Conservation (phyloP, 1,284 basidiomycete species). For the Tilletia walkeri region DNA sequence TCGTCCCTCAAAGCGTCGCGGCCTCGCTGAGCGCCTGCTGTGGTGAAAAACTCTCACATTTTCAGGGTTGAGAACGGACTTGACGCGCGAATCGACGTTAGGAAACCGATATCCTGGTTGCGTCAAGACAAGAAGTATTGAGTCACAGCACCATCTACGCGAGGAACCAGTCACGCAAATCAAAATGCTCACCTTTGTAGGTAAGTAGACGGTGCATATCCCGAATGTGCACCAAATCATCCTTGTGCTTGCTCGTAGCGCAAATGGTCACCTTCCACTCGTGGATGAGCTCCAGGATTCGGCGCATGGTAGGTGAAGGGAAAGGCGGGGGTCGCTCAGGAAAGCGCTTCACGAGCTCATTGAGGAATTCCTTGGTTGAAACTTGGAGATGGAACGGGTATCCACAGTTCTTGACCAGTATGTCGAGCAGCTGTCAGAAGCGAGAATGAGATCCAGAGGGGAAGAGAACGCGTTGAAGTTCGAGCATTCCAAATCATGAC, state of each 20-base stretch:
- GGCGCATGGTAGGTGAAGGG: conserved; percentile 87
- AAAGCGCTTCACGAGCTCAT: conserved; percentile 95
- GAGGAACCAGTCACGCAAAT: too few relatives aligned
- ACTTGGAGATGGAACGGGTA: conserved; percentile 97
- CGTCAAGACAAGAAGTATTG: background rate
- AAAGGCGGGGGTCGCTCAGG: conserved; percentile 95
- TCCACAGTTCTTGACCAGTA: conserved; percentile 89
- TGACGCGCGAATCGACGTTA: conserved; percentile 46
- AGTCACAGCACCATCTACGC: conserved; percentile 15
- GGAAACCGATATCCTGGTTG: conserved; percentile 49
- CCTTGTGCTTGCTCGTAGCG: conserved; percentile 83
- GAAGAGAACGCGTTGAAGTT: background rate
- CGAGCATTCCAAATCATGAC: background rate
- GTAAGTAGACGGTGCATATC: conserved; percentile 95
- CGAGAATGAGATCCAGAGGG: background rate
- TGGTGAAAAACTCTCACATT: conserved; percentile 22
- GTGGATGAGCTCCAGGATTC: conserved; percentile 89
- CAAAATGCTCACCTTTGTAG: conserved; percentile 70
- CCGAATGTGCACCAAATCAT: conserved; percentile 92
- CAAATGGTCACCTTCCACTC: conserved; percentile 95
- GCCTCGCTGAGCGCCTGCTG: background rate
- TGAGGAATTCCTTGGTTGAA: conserved; percentile 97
- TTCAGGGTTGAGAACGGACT: conserved; percentile 48
- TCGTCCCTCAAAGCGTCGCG: background rate
- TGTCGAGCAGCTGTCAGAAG: conserved; percentile 69